A percentile compares a stretch with the other conserved stretches of the same genome.
Conservation (phyloP, 139 green algal genomes). For the Tetraselmis striata region DNA sequence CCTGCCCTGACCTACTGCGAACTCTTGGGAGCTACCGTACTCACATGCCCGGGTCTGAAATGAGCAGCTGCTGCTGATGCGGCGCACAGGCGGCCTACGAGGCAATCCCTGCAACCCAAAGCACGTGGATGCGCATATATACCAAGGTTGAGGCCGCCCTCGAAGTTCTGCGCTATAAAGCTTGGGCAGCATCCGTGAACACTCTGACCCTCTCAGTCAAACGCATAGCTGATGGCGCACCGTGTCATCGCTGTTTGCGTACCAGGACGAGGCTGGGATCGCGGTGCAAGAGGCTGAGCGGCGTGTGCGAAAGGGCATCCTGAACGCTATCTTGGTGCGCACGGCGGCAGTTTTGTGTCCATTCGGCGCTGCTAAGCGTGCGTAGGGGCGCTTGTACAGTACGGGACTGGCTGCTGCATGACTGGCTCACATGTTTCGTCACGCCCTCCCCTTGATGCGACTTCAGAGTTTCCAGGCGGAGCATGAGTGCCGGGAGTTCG, state of each 20-base stretch:
- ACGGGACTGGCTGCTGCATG: slow-evolving; percentile 30
- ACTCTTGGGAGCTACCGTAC: no score
- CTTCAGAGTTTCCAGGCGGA: slow-evolving; percentile 1
- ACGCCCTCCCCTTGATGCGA: no score
- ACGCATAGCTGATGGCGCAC: no score
- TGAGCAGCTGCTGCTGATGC: no score
- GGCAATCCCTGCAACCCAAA: not conserved
- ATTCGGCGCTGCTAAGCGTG: not conserved
- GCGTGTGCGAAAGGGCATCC: slow-evolving; percentile 32
- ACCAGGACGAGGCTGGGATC: slow-evolving; percentile 16
- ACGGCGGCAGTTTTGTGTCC: no score
- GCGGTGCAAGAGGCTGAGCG: slow-evolving; percentile 11
- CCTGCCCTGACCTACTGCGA: no score
- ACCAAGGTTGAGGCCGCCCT: not conserved
- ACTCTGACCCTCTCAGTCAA: no score
- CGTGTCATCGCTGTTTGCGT: no score
- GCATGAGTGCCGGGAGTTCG: not conserved
- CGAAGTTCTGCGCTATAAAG: no score
- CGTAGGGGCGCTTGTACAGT: not conserved
- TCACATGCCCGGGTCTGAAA: no score
- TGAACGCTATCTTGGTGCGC: slow-evolving; percentile 29
- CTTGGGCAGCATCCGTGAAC: no score
- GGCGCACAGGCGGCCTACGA: not conserved
- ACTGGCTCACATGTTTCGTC: slow-evolving; percentile 19
- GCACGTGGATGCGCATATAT: not conserved